Base-by-base conservation (phyloP, 208 protist species). In the Trypanosomatidae sp. region DNA sequence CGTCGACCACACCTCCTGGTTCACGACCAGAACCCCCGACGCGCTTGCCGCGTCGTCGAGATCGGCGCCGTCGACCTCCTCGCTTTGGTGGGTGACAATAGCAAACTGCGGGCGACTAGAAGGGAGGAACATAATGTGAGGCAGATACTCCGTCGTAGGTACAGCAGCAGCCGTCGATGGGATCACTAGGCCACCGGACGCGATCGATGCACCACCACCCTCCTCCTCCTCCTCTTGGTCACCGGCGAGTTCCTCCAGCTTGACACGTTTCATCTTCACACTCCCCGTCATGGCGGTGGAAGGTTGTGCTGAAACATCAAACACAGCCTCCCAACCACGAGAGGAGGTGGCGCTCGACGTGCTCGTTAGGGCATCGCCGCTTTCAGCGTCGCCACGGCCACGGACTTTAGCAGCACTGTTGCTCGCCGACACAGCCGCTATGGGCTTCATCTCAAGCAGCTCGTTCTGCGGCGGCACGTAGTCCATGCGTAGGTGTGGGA, bases 51-150 rank as follows among this genome's bases (percentile, higher is more conserved):
- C 66, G 44, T 64, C 55, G 62, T 82, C 78, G 36, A 79, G 8
- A 22, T 73, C 74, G 13, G 50, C 39, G 3, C 76, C 82, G 53
- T 81, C 76, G 17, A 81, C 68, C 10, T 74, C 70, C n/a, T 72
- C 81, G 49, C 72, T 74, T 13, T 87, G 87, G 66, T 95, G 92
- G 12, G 90, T 93, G 25, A 95, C 87, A 12, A 86, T 53, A 0
- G 87, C 90, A 73, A 97, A 97, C 22, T 75, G 73, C 19, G 90
- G 92, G 8, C 88, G 79, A 41, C 82, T 86, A 3, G 92, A 97
- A 12, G 92, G 92, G 25, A 93, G 58, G 72, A 97, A 95, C 69
- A 97, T 65, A 22, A 97, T 79, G 72, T 97, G 92, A 8, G 92
- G 92, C 74, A 95, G 84, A 15, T 41, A 89, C 77, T 97, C 92